Percentiles rank a stretch among this genome's conserved stretches.
Evolutionary conservation across 805 yeast species (phyloP).

Genomic region (Wickerhamomyces sydowiorum): DNA sequence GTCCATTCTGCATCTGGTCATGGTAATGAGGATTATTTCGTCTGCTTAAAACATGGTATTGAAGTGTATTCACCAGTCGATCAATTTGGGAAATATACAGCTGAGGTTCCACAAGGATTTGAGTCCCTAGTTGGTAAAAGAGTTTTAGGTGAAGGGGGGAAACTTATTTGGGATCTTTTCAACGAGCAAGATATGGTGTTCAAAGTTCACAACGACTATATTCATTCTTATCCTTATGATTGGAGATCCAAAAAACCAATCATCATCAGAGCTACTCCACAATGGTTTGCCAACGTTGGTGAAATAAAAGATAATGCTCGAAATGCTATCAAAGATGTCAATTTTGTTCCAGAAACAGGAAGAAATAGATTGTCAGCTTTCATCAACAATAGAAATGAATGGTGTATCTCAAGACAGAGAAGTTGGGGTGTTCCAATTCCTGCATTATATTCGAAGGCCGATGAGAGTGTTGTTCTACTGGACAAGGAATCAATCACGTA

Average conservation of each 20-base stretch:
- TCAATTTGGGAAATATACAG: constrained; percentile 59
- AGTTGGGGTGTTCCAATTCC: constrained; percentile 99
- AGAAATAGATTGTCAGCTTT: constrained; percentile 66
- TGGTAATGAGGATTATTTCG: constrained; percentile 86
- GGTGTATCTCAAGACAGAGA: constrained; percentile 98
- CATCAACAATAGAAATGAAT: constrained; percentile 73
- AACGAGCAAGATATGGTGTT: constrained; percentile 38
- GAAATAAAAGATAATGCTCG: constrained; percentile 61
- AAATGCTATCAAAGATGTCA: constrained; percentile 52
- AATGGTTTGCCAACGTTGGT: constrained; percentile 90
- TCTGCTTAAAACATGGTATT: constrained; percentile 55
- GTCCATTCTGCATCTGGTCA: constrained; percentile 99
- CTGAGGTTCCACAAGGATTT: constrained; percentile 44
- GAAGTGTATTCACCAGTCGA: constrained; percentile 75
- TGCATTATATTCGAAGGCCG: constrained; percentile 52
- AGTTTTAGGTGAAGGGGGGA: constrained; percentile 59
- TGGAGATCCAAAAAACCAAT: constrained; percentile 97
- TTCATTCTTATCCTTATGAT: constrained; percentile 91
- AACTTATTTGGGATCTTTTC: constrained; percentile 38
- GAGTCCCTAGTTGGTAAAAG: constrained; percentile 44
- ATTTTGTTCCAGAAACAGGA: constrained; percentile 73
- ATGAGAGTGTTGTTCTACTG: constrained; percentile 59
- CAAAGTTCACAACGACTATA: constrained; percentile 42
- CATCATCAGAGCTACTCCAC: constrained; percentile 92
- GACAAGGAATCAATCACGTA: constrained; percentile 49